A percentile compares a stretch with the other conserved stretches of the same genome.
These are phyloP conservation scores for Linum lewisii DNA, from an alignment of 345 rosid genomes.

Conservation along the genomic window DNA sequence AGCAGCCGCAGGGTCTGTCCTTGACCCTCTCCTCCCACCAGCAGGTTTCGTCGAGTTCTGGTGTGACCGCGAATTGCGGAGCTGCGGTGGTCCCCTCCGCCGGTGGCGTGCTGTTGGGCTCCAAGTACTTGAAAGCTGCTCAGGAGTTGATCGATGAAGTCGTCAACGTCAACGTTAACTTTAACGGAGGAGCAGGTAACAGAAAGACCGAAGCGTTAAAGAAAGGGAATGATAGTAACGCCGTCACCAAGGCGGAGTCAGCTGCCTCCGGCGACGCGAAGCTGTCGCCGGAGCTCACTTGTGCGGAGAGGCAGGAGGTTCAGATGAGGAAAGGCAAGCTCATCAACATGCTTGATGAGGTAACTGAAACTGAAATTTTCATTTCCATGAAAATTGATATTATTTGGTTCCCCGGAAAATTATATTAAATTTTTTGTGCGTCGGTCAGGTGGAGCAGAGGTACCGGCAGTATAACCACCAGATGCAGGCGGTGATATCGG, in stretches of 20 bases:
- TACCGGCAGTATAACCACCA: slow-evolving; percentile 92
- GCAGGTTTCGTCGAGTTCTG: slow-evolving; percentile 56
- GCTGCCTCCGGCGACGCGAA: slow-evolving; percentile 50
- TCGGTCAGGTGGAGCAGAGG: slow-evolving; percentile 82
- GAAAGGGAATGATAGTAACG: slow-evolving; percentile 27
- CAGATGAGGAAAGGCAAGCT: slow-evolving; percentile 98
- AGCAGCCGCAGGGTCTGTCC: slow-evolving; percentile 52
- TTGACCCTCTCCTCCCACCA: slow-evolving; percentile 77
- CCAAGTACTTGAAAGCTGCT: slow-evolving; percentile 88
- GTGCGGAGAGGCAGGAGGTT: slow-evolving; percentile 90
- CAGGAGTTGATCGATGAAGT: slow-evolving; percentile 94
- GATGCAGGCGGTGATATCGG: slow-evolving; percentile 81
- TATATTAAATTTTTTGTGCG: not conserved
- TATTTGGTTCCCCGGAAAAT: not conserved
- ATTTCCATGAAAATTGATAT: too few relatives aligned
- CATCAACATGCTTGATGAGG: slow-evolving; percentile 89
- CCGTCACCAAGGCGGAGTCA: slow-evolving; percentile 37
- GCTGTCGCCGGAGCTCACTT: slow-evolving; percentile 42
- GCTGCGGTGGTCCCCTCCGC: slow-evolving; percentile 31
- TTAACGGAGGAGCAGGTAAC: slow-evolving; percentile 33
- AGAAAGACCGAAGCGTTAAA: slow-evolving; percentile 27
- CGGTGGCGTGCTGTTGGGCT: slow-evolving; percentile 48
- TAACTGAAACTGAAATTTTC: slow-evolving; percentile 12
- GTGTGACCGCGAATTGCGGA: slow-evolving; percentile 26
- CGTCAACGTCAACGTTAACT: slow-evolving; percentile 42